Evolutionary conservation across 2,329 filamentous ascomycete genomes (phyloP), one percentile per base, ranked within the genome.

Genomic region (Zopfia rhizophila): DNA sequence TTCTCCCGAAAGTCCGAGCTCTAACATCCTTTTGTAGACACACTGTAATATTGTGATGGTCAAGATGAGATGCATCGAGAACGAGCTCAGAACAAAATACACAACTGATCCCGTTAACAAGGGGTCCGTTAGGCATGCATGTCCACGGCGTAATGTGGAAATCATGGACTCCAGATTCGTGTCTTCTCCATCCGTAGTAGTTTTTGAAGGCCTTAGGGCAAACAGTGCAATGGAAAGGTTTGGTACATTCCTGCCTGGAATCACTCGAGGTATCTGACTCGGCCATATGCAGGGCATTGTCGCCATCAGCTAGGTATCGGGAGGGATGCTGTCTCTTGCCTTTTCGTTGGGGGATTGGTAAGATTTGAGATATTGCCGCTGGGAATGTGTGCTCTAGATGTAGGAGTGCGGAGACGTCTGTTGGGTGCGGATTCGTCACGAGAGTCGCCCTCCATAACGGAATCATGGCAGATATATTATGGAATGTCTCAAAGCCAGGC

Each of bases 131-230:
- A 5, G 46, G 33, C 47, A 55, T 43, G 19, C 56, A 59, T 2
- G 28, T 38, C 56, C 54, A 57, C 16, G 43, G 23, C 3, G 7
- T 33, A 16, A 47, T 33, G 11, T 38, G 42, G 24, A 35, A 45
- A 8, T 31, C 38, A 16, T 59, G 54, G 7, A 53, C 51, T 11
- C 37, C 29, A 1, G 21, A 16, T 22, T 57, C 54, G 28, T 59
- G 56, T 31, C 56, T 33, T 32, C 50, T 55, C 56, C 48, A 59
- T 2, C 16, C 29, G 6, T 36, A 55, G 5, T 12, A 11, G 12
- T 44, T 28, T 8, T 47, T 48, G 43, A 59, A 59, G 1, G 45
- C 18, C 11, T 38, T 35, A 1, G 24, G 18, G 18, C 55, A 59
- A 2, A 37, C 42, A 1, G 53, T 58, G 17, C 55, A 56, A 1